These are phyloP conservation scores for Coleophoma eucalyptorum DNA, from an alignment of 2,329 filamentous ascomycete species.

Conservation along the genomic window DNA sequence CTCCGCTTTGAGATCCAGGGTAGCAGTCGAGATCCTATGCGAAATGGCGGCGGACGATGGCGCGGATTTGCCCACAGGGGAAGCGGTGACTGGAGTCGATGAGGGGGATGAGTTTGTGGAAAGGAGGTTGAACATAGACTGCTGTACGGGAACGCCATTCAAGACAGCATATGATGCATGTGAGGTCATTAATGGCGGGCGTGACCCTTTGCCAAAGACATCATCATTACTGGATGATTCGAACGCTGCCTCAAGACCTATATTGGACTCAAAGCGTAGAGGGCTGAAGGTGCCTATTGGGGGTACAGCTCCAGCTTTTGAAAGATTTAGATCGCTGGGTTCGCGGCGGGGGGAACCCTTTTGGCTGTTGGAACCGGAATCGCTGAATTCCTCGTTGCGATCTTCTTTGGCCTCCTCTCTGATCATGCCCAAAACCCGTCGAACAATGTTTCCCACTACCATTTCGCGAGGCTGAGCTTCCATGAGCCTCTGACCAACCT, in stretches of 20 bases:
- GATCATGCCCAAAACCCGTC: constrained; percentile 84
- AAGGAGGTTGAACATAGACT: constrained; percentile 85
- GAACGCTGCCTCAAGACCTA: constrained; percentile 17
- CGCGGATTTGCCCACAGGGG: constrained; percentile 36
- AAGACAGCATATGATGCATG: constrained; percentile 62
- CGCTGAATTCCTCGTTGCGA: constrained; percentile 50
- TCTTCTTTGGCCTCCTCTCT: constrained; percentile 87
- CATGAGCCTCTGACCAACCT: constrained; percentile 73
- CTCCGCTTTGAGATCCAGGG: constrained; percentile 77
- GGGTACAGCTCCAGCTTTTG: constrained; percentile 8
- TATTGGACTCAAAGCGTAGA: constrained; percentile 22
- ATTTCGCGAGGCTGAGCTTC: constrained; percentile 87
- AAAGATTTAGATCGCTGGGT: constrained; percentile 10
- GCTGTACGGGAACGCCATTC: constrained; percentile 42
- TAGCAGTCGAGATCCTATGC: constrained; percentile 21
- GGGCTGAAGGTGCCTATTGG: constrained; percentile 15
- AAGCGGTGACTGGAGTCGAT: constrained; percentile 45
- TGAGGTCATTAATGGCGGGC: constrained; percentile 59
- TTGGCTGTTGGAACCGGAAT: constrained; percentile 25
- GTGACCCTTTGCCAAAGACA: constrained; percentile 24
- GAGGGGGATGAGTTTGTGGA: constrained; percentile 60
- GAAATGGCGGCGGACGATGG: constrained; percentile 22
- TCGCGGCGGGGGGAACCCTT: constrained; percentile 21
- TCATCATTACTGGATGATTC: constrained; percentile 17
- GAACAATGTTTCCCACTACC: constrained; percentile 90